Evolutionary conservation across 2,329 filamentous ascomycete genomes (phyloP), one percentile per base, ranked within the genome.

Genomic region (Trichoderma cornu-damae): DNA sequence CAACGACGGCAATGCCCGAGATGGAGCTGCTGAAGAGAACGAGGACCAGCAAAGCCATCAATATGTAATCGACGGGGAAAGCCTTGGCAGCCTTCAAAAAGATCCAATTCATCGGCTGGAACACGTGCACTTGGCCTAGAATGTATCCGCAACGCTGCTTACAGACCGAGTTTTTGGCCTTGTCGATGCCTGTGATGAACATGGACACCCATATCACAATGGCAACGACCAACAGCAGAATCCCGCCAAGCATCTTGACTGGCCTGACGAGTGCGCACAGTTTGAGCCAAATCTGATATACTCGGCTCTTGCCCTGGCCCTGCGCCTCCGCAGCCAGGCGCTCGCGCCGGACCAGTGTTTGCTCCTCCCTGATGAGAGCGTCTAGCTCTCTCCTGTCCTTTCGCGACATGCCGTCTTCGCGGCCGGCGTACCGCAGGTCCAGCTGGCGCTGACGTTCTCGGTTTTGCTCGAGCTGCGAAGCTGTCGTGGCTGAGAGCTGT

Each of bases 101-200:
- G 58, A 96, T 77, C 82, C 87, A 96, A 75, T 99, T 97, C 68
- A 96, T 78, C 1, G 94, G 94, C 70, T 99, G 94, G 77, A 96
- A 96, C 64, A 97, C 85, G 70, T 95, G 90, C 70, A 95, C 88
- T 68, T 79, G 81, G 42, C 86, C 90, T 4, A 99, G 80, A 49
- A 97, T 89, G 73, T 96, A 99, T 61, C 94, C 94, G 69, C 94
- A 99, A 65, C 84, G 86, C 59, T 85, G 78, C 71, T 94, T 93
- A 81, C 94, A 99, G 61, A 95, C 77, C 3, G 92, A 96, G 76
- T 97, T 96, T 72, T 88, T 92, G 34, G 91, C 90, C 76, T 97
- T 97, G 81, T 99, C 94, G 67, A 97, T 91, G 63, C 86, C 88
- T 0, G 93, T 97, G 69, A 97, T 88, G 64, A 97, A 81, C 90